Conservation (phyloP, 768 basidiomycete species). For the Russula virescens region DNA sequence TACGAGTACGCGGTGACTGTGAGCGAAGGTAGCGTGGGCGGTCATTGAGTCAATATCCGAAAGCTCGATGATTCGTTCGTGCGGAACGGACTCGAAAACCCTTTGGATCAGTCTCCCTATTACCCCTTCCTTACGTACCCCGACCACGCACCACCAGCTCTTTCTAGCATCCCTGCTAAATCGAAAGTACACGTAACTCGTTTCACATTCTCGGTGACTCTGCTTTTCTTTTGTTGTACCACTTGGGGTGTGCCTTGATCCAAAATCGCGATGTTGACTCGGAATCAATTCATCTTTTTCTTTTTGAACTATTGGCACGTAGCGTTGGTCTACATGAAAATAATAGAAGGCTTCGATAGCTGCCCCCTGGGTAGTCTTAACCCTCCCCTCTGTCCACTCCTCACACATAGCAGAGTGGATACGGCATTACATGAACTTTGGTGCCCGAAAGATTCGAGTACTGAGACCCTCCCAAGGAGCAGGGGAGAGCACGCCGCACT, state of each 20-base stretch:
- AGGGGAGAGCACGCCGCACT: no score
- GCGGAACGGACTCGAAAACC: not conserved
- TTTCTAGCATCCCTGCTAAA: not conserved
- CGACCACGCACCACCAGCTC: no score
- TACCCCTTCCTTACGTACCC: no score
- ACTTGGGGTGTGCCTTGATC: not conserved
- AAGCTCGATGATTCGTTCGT: not conserved
- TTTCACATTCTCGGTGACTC: not conserved
- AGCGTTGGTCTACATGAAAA: no score
- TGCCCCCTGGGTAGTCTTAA: no score
- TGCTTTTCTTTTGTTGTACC: not conserved
- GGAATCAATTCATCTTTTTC: not conserved
- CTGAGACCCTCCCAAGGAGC: no score
- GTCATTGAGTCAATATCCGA: not conserved
- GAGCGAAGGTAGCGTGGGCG: slow-evolving; percentile 33
- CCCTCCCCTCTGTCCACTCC: no score
- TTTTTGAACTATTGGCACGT: no score
- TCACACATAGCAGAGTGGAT: no score
- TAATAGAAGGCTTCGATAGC: no score
- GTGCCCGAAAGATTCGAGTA: no score
- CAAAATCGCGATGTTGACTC: not conserved
- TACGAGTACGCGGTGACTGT: slow-evolving; percentile 42
- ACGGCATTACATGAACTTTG: no score
- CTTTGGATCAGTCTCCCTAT: not conserved
- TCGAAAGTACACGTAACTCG: not conserved